These are phyloP conservation scores for Hanseniaspora valbyensis DNA, from an alignment of 805 yeast species.

Conservation along the genomic window DNA sequence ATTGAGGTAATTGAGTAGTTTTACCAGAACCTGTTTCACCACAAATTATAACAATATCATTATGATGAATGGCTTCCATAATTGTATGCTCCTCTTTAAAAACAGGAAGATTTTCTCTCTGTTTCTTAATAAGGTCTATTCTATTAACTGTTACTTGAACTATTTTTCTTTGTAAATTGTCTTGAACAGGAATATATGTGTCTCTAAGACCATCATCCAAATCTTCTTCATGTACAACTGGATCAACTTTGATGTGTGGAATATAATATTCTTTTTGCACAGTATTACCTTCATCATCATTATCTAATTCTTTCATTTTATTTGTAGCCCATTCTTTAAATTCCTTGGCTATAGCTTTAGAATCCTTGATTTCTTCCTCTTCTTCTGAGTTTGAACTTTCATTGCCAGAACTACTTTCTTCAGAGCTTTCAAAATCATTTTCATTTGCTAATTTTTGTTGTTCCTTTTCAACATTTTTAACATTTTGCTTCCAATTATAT, in stretches of 20 bases:
- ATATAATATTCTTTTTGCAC: slow-evolving; percentile 42
- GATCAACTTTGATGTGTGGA: slow-evolving; percentile 45
- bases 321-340: slow-evolving; percentile 85
- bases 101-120: slow-evolving; percentile 71
- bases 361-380: slow-evolving; percentile 22
- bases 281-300: slow-evolving; percentile 59
- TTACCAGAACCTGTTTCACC: slow-evolving; percentile 99
- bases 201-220: slow-evolving; percentile 56
- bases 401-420: slow-evolving; percentile 26
- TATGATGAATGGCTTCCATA: slow-evolving; percentile 91
- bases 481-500: slow-evolving; percentile 63
- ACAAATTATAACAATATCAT: slow-evolving; percentile 80
- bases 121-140: slow-evolving; percentile 50
- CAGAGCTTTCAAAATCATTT: slow-evolving; percentile 40
- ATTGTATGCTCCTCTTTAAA: slow-evolving; percentile 80
- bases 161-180: slow-evolving; percentile 41
- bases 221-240: slow-evolving; percentile 58
- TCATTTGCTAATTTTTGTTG: slow-evolving; percentile 45
- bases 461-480: slow-evolving; percentile 39
- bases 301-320: slow-evolving; percentile 54
- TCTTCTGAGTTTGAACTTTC: slow-evolving; percentile 24
- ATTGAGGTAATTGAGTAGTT: slow-evolving; percentile 97
- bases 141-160: slow-evolving; percentile 60
- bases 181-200: slow-evolving; percentile 51
- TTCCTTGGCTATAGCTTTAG: slow-evolving; percentile 42